phyloP scores from a whole-genome alignment of 768 basidiomycete genomes.

The Gloeopeniophorella convolvens region DNA sequence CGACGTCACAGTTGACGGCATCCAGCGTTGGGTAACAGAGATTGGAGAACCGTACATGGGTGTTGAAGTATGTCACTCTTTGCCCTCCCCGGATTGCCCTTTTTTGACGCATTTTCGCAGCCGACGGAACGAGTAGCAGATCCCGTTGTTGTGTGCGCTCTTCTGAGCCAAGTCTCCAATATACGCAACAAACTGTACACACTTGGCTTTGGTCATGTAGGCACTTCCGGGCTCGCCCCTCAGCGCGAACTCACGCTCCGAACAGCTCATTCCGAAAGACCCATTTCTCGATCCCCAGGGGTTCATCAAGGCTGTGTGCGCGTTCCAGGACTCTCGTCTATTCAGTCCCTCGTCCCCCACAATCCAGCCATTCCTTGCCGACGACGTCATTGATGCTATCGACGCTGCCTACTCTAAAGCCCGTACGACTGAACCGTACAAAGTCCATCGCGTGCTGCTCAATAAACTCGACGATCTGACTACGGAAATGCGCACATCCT shows the following conservation, averaged over 20 bases:
- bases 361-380: constrained; percentile 31
- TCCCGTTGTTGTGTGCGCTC: constrained; percentile 61
- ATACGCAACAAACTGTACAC: constrained; percentile 64
- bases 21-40: constrained; percentile 59
- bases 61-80: constrained; percentile 44
- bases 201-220: constrained; percentile 41
- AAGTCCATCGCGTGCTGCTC: constrained; percentile 55
- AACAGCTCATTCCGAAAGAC: constrained; percentile 54
- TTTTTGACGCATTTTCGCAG: constrained; percentile 28
- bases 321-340: constrained; percentile 24
- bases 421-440: constrained; percentile 46
- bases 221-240: constrained; percentile 6
- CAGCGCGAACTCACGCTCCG: neutral
- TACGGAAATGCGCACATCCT: constrained; percentile 30
- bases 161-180: constrained; percentile 62
- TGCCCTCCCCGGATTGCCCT: neutral
- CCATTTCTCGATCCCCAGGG: constrained; percentile 66
- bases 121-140: constrained; percentile 69
- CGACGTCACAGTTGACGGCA: constrained; percentile 66
- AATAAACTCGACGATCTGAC: constrained; percentile 52
- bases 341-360: constrained; percentile 4
- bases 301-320: constrained; percentile 45
- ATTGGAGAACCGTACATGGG: constrained; percentile 57
- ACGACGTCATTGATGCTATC: constrained; percentile 43
- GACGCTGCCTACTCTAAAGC: constrained; percentile 40